Evolutionary conservation across 768 basidiomycete genomes (phyloP).

Genomic region (Podaxis sp.): DNA sequence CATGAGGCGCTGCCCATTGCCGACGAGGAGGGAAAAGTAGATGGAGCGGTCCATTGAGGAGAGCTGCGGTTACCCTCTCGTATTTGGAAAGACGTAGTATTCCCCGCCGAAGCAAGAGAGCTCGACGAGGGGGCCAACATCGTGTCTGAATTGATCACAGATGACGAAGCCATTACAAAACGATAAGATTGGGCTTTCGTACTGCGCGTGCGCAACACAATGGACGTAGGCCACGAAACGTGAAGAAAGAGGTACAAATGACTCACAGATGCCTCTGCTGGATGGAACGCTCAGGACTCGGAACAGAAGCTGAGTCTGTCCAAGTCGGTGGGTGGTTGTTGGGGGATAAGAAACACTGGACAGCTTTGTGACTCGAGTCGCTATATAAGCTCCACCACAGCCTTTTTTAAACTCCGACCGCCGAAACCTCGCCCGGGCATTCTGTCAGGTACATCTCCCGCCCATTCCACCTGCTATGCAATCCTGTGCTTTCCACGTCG

Average conservation of each 20-base stretch:
- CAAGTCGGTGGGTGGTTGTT: not conserved
- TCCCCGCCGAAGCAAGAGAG: slow-evolving; percentile 22
- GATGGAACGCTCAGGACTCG: not conserved
- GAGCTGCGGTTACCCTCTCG: slow-evolving; percentile 23
- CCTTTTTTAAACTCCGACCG: slow-evolving; percentile 13
- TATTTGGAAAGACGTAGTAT: slow-evolving; percentile 22
- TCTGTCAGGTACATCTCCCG: not conserved
- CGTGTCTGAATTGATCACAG: slow-evolving; percentile 14
- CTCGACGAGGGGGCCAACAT: slow-evolving; percentile 24
- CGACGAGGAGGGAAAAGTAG: slow-evolving; percentile 19
- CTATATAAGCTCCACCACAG: slow-evolving; percentile 7
- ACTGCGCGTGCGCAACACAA: slow-evolving; percentile 18
- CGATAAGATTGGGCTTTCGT: slow-evolving; percentile 20
- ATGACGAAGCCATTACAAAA: slow-evolving; percentile 23
- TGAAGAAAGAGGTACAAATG: slow-evolving; percentile 22
- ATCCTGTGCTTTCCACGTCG: slow-evolving; percentile 13
- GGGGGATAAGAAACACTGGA: slow-evolving; percentile 9
- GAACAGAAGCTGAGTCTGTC: not conserved
- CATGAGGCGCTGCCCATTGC: slow-evolving; percentile 17
- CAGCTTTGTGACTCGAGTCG: slow-evolving; percentile 3
- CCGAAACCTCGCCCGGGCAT: slow-evolving; percentile 4
- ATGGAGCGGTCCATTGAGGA: slow-evolving; percentile 22
- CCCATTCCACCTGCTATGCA: slow-evolving; percentile 1
- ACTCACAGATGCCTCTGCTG: slow-evolving; percentile 32
- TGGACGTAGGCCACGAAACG: slow-evolving; percentile 30